phyloP scores from a whole-genome alignment of 352 stramenopile species.

The Globisporangium carolinianum region DNA sequence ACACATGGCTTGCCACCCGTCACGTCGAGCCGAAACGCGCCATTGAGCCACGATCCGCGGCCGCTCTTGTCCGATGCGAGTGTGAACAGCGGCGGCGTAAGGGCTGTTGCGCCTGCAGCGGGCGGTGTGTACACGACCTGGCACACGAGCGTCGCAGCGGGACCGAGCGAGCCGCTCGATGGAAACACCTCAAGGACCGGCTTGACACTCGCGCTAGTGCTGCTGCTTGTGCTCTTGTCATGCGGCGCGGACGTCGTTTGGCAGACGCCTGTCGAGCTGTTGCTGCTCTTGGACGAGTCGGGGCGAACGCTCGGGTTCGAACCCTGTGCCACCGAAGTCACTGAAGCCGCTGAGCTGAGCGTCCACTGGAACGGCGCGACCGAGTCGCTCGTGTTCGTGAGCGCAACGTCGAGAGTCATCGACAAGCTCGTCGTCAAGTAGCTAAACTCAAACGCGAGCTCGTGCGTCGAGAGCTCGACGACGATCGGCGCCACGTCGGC shows the following conservation, averaged over 20 bases:
- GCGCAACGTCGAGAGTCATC: conserved; percentile 49
- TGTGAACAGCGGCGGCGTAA: neutral
- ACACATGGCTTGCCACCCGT: conserved; percentile 36
- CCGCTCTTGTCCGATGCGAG: neutral
- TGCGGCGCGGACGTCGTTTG: conserved; percentile 10
- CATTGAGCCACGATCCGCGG: conserved; percentile 21
- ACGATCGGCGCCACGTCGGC: conserved; percentile 89
- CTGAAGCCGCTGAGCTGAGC: conserved; percentile 4
- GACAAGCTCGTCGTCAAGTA: conserved; percentile 36
- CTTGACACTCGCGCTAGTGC: neutral
- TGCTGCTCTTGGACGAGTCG: conserved; percentile 59
- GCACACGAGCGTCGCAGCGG: conserved; percentile 27
- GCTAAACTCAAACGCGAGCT: conserved; percentile 79
- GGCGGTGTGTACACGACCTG: conserved; percentile 56
- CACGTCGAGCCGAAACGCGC: conserved; percentile 48
- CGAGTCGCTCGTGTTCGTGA: conserved; percentile 90
- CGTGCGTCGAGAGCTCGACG: conserved; percentile 46
- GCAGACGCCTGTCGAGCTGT: neutral
- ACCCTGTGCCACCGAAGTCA: neutral
- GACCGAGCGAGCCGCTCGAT: conserved; percentile 25
- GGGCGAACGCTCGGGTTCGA: conserved; percentile 12
- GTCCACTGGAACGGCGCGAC: conserved; percentile 83
- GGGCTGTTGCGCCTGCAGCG: neutral
- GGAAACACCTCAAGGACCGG: conserved; percentile 51
- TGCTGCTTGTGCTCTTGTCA: conserved; percentile 10